Percentiles rank a stretch among this genome's conserved stretches.
Evolutionary conservation across 2,329 filamentous ascomycete species (phyloP).

Genomic region (Aspergillus caelatus): DNA sequence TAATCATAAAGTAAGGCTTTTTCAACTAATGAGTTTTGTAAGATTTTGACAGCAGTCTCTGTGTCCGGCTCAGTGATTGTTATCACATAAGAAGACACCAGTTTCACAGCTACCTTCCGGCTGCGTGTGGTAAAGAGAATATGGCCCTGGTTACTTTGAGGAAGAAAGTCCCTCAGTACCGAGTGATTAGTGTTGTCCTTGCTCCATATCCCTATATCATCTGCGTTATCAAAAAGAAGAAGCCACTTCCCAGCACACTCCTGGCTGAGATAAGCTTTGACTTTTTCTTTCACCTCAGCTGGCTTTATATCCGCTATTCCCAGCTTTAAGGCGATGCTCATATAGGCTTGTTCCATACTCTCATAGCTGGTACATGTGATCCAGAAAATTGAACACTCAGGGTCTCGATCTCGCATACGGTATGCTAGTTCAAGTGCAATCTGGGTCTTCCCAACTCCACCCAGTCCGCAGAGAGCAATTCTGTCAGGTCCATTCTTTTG

Average conservation of each 20-base stretch:
- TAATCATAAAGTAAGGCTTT: slow-evolving; percentile 5
- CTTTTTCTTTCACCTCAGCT: neutral
- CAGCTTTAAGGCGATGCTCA: slow-evolving; percentile 19
- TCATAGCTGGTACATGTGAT: slow-evolving; percentile 27
- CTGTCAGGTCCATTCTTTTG: neutral
- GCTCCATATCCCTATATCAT: slow-evolving; percentile 24
- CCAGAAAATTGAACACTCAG: slow-evolving; percentile 29
- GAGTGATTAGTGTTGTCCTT: neutral
- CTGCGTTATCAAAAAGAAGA: slow-evolving; percentile 30
- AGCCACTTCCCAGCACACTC: slow-evolving; percentile 21
- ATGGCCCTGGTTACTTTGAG: slow-evolving; percentile 19
- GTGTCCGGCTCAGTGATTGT: slow-evolving; percentile 11
- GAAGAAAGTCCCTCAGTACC: slow-evolving; percentile 17
- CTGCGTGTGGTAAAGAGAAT: slow-evolving; percentile 26
- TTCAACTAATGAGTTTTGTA: slow-evolving; percentile 11
- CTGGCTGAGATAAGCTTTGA: slow-evolving; percentile 18
- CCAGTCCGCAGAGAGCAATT: neutral
- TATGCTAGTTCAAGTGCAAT: slow-evolving; percentile 9
- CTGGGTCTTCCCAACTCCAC: neutral
- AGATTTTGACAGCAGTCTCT: neutral
- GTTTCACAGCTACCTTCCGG: slow-evolving; percentile 14
- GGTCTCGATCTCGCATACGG: slow-evolving; percentile 11
- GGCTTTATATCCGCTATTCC: slow-evolving; percentile 12
- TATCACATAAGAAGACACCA: slow-evolving; percentile 14
- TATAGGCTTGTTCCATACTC: slow-evolving; percentile 20